Conservation (phyloP, 768 basidiomycete species). For the Suillus placidus region DNA sequence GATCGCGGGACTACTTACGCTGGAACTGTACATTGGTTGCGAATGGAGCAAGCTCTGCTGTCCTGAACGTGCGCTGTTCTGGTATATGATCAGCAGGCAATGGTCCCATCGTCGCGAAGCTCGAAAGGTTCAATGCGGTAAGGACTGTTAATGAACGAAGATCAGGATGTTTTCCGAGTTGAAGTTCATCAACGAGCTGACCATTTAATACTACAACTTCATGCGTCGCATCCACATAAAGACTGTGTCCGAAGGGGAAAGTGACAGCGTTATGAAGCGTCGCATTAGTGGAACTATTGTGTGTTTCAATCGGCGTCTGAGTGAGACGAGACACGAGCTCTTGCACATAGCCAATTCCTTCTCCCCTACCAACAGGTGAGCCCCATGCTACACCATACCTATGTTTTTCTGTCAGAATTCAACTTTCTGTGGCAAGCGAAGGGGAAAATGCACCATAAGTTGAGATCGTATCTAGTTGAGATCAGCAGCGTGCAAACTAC, state of each 20-base stretch:
- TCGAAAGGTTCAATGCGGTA: slow-evolving; percentile 78
- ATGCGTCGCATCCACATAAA: slow-evolving; percentile 87
- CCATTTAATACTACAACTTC: slow-evolving; percentile 82
- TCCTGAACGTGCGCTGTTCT: slow-evolving; percentile 60
- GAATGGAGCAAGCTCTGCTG: slow-evolving; percentile 78
- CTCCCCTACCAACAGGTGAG: slow-evolving; percentile 68
- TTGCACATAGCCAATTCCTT: slow-evolving; percentile 76
- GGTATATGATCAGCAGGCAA: slow-evolving; percentile 71
- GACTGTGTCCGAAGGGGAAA: slow-evolving; percentile 66
- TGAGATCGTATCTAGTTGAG: slow-evolving; percentile 6
- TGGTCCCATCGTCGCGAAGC: slow-evolving; percentile 66
- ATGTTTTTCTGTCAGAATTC: not conserved
- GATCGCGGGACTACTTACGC: slow-evolving; percentile 47
- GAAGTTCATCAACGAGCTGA: slow-evolving; percentile 32
- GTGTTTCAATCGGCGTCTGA: slow-evolving; percentile 62
- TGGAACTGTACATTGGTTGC: slow-evolving; percentile 86
- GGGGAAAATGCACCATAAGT: slow-evolving; percentile 10
- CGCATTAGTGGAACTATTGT: slow-evolving; percentile 80
- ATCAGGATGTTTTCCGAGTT: slow-evolving; percentile 10
- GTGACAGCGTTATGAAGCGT: slow-evolving; percentile 69
- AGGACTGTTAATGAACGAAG: slow-evolving; percentile 49
- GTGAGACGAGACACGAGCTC: slow-evolving; percentile 83
- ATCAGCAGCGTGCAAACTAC: not conserved
- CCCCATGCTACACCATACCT: slow-evolving; percentile 74
- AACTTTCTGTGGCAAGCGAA: slow-evolving; percentile 9